Base-by-base conservation (phyloP, 2,329 filamentous ascomycete genomes). In the Cladophialophora immunda region DNA sequence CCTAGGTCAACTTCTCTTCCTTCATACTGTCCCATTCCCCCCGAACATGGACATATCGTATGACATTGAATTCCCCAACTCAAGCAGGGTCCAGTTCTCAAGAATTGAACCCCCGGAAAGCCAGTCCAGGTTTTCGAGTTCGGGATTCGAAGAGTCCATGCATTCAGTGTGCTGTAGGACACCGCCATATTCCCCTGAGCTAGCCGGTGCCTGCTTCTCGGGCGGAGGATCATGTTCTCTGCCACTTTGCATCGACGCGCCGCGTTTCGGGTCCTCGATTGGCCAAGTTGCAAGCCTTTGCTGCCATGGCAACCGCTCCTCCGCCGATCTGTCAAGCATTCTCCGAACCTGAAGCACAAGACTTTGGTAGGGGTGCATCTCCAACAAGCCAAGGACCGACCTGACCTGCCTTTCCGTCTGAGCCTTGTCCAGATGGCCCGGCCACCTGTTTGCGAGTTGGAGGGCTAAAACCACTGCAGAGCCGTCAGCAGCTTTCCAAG, bases 21-120 rank as follows among this genome's bases (percentile, higher is more conserved):
- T 45, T 45, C n/a, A 45, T 19, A 45, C 9, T 45, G 38, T 17
- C 19, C 38, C 38, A 45, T n/a, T 19, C 38, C 38, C 38, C 17
- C 38, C n/a, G 17, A 45, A 45, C 38, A 45, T 45, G 5, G 41
- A 47, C n/a, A 47, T 47, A 47, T 47, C 41, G 19, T 47, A 47
- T 22, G 19, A 8, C 41, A 22, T 22, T 22, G 41, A 22, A 22
- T 47, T 47, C n/a, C 41, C 41, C 19, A 22, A 8, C n/a, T 47
- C 41, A 13, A 47, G 41, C 41, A 22, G n/a, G 41, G 41, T 47
- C 41, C n/a, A 47, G n/a, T 47, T 47, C 15, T 25, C 41, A 47
- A 47, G 19, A 47, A 47, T 47, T 25, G 41, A 22, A 22, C 41
- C 41, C 7, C 41, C 41, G 3, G 41, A 47, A 22, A 47, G 41